These are phyloP conservation scores for Nothophoma quercina DNA, from an alignment of 2,329 filamentous ascomycete genomes.

Conservation along the genomic window DNA sequence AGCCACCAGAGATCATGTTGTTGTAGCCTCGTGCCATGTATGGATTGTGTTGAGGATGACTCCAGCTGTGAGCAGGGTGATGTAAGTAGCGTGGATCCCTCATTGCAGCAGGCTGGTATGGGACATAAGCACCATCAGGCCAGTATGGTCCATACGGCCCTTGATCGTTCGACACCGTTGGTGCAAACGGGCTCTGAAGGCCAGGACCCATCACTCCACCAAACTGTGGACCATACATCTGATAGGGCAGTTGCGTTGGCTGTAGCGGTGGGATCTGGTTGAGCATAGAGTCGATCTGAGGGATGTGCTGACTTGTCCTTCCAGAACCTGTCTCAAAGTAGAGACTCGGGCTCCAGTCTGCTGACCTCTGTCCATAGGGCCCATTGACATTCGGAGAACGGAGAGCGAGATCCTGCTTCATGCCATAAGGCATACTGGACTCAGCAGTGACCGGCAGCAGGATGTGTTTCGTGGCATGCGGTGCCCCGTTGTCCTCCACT, in stretches of 20 bases:
- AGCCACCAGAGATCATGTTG: slow-evolving; percentile 33
- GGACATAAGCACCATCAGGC: slow-evolving; percentile 52
- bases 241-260: slow-evolving; percentile 54
- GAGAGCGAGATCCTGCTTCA: slow-evolving; percentile 49
- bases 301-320: slow-evolving; percentile 52
- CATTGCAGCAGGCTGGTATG: slow-evolving; percentile 51
- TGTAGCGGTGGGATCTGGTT: slow-evolving; percentile 65
- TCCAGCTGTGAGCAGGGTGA: slow-evolving; percentile 39
- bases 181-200: slow-evolving; percentile 46
- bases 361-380: slow-evolving; percentile 22
- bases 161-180: slow-evolving; percentile 52
- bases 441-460: slow-evolving; percentile 69
- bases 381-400: slow-evolving; percentile 37
- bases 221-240: slow-evolving; percentile 48
- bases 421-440: slow-evolving; percentile 40
- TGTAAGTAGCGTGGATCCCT: slow-evolving; percentile 50
- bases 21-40: slow-evolving; percentile 39
- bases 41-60: slow-evolving; percentile 38
- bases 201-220: slow-evolving; percentile 43
- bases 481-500: slow-evolving; percentile 74
- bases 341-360: slow-evolving; percentile 46
- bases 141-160: slow-evolving; percentile 52
- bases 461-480: slow-evolving; percentile 83
- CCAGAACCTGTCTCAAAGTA: slow-evolving; percentile 49
- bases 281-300: slow-evolving; percentile 68